phyloP scores from a whole-genome alignment of 129 eudicot genomes.

The Helianthus tuberosus region DNA sequence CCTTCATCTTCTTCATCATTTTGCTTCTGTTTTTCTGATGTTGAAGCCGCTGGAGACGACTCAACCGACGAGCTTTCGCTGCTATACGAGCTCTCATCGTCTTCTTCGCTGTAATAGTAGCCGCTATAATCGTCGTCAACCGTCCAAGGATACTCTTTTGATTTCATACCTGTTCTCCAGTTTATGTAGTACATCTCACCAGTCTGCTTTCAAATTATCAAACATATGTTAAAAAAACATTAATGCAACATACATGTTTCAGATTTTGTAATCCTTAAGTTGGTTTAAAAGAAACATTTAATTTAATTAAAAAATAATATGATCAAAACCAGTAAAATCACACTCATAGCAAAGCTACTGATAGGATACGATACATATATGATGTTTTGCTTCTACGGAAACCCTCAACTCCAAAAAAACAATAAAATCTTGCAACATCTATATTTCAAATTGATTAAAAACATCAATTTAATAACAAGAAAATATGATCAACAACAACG shows the following conservation, averaged over 20 bases:
- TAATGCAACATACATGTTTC: conserved; percentile 17
- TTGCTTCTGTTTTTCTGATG: conserved; percentile 46
- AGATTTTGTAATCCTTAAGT: not conserved
- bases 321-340: not conserved
- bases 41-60: conserved; percentile 45
- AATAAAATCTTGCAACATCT: conserved; percentile 17
- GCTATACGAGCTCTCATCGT: conserved; percentile 27
- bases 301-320: not conserved
- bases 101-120: conserved; percentile 46
- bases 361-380: too few relatives aligned
- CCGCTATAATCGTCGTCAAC: conserved; percentile 30
- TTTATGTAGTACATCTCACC: conserved; percentile 93
- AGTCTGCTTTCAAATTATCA: conserved; percentile 46
- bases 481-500: not conserved
- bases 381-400: too few relatives aligned
- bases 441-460: not conserved
- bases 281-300: not conserved
- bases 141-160: conserved; percentile 70
- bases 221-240: not conserved
- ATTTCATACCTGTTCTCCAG: conserved; percentile 93
- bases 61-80: conserved; percentile 55
- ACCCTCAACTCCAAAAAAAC: too few relatives aligned
- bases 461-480: not conserved
- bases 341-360: too few relatives aligned
- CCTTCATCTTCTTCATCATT: conserved; percentile 1